These are phyloP conservation scores for Pseudogymnoascus sp. DNA, from an alignment of 2,329 filamentous ascomycete species.

Conservation along the genomic window DNA sequence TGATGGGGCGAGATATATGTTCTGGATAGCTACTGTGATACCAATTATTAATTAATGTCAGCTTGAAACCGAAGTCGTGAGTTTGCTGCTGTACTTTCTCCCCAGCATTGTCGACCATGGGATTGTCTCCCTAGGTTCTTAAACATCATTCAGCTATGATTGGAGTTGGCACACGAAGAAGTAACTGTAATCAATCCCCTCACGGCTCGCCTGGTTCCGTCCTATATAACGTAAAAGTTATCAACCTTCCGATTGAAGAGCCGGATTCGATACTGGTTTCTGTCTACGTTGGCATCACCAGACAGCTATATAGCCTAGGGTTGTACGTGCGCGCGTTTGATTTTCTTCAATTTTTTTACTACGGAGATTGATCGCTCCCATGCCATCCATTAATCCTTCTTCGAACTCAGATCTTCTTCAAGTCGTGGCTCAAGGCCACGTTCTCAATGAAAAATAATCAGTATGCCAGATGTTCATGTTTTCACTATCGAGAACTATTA, in stretches of 20 bases:
- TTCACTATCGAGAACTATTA: background rate
- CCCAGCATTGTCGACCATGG: background rate
- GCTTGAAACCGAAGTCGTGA: background rate
- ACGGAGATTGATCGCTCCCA: background rate
- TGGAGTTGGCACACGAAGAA: too few relatives aligned
- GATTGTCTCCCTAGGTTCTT: background rate
- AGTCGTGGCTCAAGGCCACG: slow-evolving; percentile 2
- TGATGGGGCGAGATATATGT: slow-evolving; percentile 19
- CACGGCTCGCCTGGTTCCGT: too few relatives aligned
- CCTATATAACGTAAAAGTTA: too few relatives aligned
- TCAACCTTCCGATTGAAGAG: too few relatives aligned
- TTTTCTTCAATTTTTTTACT: background rate
- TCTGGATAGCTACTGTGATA: background rate
- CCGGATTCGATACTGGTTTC: background rate
- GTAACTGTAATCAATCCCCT: too few relatives aligned
- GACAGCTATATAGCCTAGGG: background rate
- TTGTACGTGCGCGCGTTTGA: background rate
- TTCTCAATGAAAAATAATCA: slow-evolving; percentile 8
- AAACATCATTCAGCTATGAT: too few relatives aligned
- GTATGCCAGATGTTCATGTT: slow-evolving; percentile 4
- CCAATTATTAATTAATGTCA: background rate
- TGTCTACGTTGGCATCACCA: background rate
- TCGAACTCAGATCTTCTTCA: background rate
- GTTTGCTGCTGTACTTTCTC: background rate
- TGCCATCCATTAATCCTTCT: background rate